Percentiles rank a stretch among this genome's conserved stretches.
phyloP scores from a whole-genome alignment of 129 eudicot species.

The Oenanthe sinensis region DNA sequence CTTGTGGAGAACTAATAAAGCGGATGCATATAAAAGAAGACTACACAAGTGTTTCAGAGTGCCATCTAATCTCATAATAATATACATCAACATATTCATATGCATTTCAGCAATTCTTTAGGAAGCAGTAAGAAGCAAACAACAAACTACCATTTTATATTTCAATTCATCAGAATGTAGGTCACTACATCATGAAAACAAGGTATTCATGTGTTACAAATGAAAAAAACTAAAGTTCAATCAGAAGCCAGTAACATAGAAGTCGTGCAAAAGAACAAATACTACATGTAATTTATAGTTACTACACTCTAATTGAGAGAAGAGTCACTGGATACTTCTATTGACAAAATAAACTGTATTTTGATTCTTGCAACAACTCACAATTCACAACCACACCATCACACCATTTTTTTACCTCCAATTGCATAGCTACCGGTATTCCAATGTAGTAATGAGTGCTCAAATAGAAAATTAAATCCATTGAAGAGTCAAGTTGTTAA shows the following conservation, averaged over 20 bases:
- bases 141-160: neutral
- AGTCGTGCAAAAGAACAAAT: neutral
- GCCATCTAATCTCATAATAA: neutral
- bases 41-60: neutral
- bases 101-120: neutral
- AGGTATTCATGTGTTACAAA: neutral
- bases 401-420: neutral
- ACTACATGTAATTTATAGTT: neutral
- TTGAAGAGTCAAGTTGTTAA: neutral
- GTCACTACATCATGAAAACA: neutral
- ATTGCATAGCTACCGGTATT: neutral
- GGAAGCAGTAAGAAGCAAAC: neutral
- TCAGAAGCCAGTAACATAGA: neutral
- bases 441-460: neutral
- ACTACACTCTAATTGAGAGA: neutral
- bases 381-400: neutral
- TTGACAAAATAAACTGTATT: neutral
- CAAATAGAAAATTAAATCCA: neutral
- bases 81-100: neutral
- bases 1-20: neutral
- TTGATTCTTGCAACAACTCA: neutral
- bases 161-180: neutral
- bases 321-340: neutral
- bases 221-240: neutral
- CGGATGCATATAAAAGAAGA: neutral